Evolutionary conservation across 495 filamentous ascomycete genomes (phyloP).

Genomic region (Cladorrhinum samala): DNA sequence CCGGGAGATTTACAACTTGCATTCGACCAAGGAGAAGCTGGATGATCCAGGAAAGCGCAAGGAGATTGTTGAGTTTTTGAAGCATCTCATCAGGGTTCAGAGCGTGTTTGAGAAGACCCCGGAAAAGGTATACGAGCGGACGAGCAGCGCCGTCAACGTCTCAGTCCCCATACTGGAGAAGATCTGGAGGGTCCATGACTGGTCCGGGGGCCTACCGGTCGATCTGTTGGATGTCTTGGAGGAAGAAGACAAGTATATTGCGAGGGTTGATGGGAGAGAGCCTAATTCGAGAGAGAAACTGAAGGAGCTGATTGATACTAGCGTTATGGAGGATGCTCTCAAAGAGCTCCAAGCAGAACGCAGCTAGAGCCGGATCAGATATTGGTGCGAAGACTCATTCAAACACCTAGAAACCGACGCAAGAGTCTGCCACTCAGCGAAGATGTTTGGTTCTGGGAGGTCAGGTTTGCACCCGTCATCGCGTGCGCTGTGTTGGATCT

Average conservation of each 20-base stretch:
- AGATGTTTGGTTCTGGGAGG: too few relatives aligned
- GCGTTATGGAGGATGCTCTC: slow-evolving; percentile 18
- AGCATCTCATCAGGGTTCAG: slow-evolving; percentile 31
- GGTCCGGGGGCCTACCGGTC: slow-evolving; percentile 26
- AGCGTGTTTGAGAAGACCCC: slow-evolving; percentile 29
- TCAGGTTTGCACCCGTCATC: too few relatives aligned
- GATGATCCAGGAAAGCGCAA: slow-evolving; percentile 25
- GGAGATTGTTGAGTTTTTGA: slow-evolving; percentile 37
- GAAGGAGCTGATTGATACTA: slow-evolving; percentile 29
- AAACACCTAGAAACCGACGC: too few relatives aligned
- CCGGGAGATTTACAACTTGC: slow-evolving; percentile 40
- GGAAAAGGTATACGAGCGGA: slow-evolving; percentile 26
- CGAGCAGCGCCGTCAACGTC: slow-evolving; percentile 26
- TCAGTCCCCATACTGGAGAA: slow-evolving; percentile 27
- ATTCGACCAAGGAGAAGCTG: slow-evolving; percentile 36
- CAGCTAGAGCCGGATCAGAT: too few relatives aligned
- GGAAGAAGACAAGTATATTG: slow-evolving; percentile 35
- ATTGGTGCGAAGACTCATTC: too few relatives aligned
- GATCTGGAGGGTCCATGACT: slow-evolving; percentile 38
- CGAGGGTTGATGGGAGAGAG: slow-evolving; percentile 23
- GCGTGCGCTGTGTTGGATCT: too few relatives aligned
- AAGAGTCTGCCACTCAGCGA: too few relatives aligned
- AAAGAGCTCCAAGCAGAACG: too few relatives aligned
- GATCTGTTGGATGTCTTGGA: slow-evolving; percentile 35
- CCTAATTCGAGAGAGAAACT: slow-evolving; percentile 26